Base-by-base conservation (phyloP, 2,329 filamentous ascomycete genomes). In the Xylariaceae sp. region DNA sequence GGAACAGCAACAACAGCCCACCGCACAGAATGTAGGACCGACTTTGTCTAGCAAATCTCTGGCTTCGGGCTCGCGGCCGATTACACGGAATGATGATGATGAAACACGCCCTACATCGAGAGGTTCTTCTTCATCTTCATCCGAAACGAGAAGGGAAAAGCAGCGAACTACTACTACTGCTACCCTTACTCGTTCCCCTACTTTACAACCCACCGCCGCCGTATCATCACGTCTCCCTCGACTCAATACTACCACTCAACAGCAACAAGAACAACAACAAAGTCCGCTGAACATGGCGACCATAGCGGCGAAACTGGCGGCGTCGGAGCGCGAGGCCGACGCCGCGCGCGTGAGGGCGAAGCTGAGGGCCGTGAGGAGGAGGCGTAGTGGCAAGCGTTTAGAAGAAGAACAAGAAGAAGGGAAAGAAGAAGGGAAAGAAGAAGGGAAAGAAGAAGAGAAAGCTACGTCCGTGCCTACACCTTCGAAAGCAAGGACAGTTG, bases 331-430 rank as follows among this genome's bases (percentile, higher is more conserved):
- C 13, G 76, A 81, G 37, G 78, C 78, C 3, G 76, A 81, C 47
- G 78, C 78, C 1, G 77, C 77, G 1, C 68, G 78, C 16, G 76
- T 81, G 0, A 65, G 77, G 3, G 78, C 78, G 3, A 82, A 81
- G 55, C 66, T 82, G 19, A 73, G 69, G 50, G 76, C 78, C 1
- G 73, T 72, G 3, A 60, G 58, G 41, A 57, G 60, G 18, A 19
- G 39, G 47, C 39, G 38, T 52, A 35, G 43, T 46, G 34, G 26
- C 18, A 5, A 37, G 27, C 8, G 16, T 19, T 13, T 18, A 29
- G 34, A 11, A 8, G 5, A 24, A 27, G 11, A 31, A n/a, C 9
- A 29, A 13, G 14, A 17, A n/a, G 5, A 24, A 19, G n/a, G 21
- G 18, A 13, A 12, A 3, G 24, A 19, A 15, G 4, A 27, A 12